Evolutionary conservation across 495 filamentous ascomycete species (phyloP), one percentile per base, ranked within the genome.

Genomic region (Podospora sp.): DNA sequence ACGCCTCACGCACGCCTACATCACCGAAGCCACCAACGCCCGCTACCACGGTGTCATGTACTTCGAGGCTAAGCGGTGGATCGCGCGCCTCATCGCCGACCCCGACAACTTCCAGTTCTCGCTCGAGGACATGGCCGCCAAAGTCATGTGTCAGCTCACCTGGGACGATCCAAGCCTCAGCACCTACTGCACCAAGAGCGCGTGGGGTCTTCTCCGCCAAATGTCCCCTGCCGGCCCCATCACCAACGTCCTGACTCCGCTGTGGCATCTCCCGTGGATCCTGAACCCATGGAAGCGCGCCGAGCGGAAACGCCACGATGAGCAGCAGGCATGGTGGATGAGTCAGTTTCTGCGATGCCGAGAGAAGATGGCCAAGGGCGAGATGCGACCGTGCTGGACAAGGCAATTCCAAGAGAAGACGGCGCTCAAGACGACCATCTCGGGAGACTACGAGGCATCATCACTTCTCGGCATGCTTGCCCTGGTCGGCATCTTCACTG

Each of bases 191-290:
- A 75, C 72, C n/a, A 73, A 71, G 46, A 73, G 72, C 46, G 79
- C 79, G 2, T 79, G 73, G 76, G 78, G 77, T 2, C 73, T 80
- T 3, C 66, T 81, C 16, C 75, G 63, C 6, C 79, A 81, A 58
- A 81, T 81, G 79, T 81, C 79, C 6, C 78, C 78, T 0, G 78
- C 78, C 14, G 79, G 79, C 0, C 79, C 79, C n/a, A 78, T 81
- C 52, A 80, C 78, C 58, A 81, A 81, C 49, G 75, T 80, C 9
- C 18, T 81, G 33, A 79, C 79, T 2, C 78, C 77, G 2, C 68
- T 81, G 0, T 81, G 79, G 79, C 73, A 81, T 59, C 59, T 81
- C 8, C 79, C 79, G 8, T 50, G 46, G 63, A 36, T 69, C 20
- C 62, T 81, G 7, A 81, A 81, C 62, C 79, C 79, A 6, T 81